Conservation (phyloP, 208 protist genomes). For the Trypanosoma scelopori region DNA sequence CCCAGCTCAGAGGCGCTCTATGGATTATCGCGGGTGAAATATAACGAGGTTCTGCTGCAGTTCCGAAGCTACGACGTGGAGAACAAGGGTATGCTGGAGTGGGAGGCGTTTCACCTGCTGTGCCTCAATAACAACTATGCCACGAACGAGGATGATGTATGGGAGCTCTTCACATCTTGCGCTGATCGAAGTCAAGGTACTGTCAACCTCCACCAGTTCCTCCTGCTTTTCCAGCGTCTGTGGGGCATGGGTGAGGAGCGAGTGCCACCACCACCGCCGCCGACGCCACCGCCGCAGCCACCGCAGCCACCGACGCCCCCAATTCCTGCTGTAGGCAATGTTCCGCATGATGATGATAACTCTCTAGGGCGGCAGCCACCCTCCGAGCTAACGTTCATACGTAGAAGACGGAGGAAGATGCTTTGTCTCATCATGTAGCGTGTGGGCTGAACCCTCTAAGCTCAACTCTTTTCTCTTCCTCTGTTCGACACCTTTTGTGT, state of each 20-base stretch:
- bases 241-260: neutral
- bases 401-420: no score
- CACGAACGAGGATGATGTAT: conserved; percentile 28
- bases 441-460: no score
- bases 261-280: neutral
- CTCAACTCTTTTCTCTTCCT: no score
- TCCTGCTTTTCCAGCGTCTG: conserved; percentile 17
- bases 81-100: conserved; percentile 19
- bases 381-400: no score
- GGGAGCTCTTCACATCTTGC: conserved; percentile 37
- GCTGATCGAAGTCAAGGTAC: conserved; percentile 25
- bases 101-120: conserved; percentile 30
- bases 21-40: conserved; percentile 36
- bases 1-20: conserved; percentile 36
- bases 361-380: no score
- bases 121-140: conserved; percentile 38
- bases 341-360: no score
- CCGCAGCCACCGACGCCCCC: no score
- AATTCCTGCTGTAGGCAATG: no score
- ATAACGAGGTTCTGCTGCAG: conserved; percentile 42
- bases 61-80: conserved; percentile 32
- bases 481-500: no score
- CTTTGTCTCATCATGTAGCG: no score
- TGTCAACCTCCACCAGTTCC: conserved; percentile 37
- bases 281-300: neutral